Percentiles rank a stretch among this genome's conserved stretches.
phyloP scores from a whole-genome alignment of 306 rosid genomes.

The Glycine tomentella region DNA sequence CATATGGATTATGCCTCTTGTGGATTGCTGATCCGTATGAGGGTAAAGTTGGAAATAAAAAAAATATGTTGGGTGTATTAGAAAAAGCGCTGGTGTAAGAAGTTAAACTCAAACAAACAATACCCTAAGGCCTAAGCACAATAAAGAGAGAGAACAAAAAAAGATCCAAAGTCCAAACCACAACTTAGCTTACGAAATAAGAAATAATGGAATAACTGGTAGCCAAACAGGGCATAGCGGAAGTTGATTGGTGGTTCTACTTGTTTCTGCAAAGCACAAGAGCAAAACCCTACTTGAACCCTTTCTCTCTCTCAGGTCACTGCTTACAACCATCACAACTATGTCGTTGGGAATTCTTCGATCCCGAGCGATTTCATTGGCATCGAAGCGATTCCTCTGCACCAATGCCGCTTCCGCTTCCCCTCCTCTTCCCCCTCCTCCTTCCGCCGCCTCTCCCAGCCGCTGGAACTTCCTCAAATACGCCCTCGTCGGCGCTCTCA shows the following conservation, averaged over 20 bases:
- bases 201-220: neutral
- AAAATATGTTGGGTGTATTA: no score
- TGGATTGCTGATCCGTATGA: no score
- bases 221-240: constrained; percentile 3
- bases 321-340: neutral
- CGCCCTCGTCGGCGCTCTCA: constrained; percentile 39
- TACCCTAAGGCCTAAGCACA: no score
- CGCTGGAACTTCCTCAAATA: constrained; percentile 52
- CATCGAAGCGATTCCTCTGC: constrained; percentile 43
- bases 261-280: neutral
- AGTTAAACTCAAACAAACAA: no score
- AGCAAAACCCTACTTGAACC: constrained; percentile 35
- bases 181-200: no score
- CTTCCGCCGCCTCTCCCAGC: constrained; percentile 34
- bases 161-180: no score
- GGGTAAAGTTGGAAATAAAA: no score
- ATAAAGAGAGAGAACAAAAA: no score
- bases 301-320: constrained; percentile 20
- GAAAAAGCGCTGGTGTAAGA: no score
- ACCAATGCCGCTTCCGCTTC: constrained; percentile 27
- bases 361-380: constrained; percentile 40
- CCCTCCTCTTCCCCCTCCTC: constrained; percentile 36
- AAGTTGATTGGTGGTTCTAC: neutral
- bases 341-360: constrained; percentile 50
- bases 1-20: no score